These are phyloP conservation scores for Venturia carpophila DNA, from an alignment of 2,329 filamentous ascomycete species.

Conservation along the genomic window DNA sequence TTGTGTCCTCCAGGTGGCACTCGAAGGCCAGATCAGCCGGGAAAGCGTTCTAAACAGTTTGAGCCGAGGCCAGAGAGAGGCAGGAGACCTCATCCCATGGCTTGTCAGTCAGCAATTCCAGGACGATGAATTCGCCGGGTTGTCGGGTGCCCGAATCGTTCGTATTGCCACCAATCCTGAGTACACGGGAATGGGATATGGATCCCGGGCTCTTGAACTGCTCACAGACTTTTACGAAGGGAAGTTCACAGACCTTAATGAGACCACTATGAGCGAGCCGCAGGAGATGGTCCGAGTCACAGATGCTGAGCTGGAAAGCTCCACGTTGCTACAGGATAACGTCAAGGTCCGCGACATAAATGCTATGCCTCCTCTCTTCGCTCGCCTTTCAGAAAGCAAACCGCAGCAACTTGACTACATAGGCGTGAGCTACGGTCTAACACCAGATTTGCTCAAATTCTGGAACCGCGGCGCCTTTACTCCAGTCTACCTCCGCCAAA, in stretches of 20 bases:
- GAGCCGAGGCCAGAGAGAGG: slow-evolving; percentile 78
- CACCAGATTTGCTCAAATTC: slow-evolving; percentile 81
- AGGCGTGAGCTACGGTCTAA: slow-evolving; percentile 92
- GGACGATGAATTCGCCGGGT: slow-evolving; percentile 87
- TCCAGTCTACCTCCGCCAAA: slow-evolving; percentile 90
- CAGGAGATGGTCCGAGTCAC: slow-evolving; percentile 68
- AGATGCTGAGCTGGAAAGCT: slow-evolving; percentile 69
- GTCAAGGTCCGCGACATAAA: slow-evolving; percentile 84
- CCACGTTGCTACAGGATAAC: slow-evolving; percentile 74
- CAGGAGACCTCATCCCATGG: slow-evolving; percentile 95
- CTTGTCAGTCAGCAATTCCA: slow-evolving; percentile 97
- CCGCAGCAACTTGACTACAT: slow-evolving; percentile 81
- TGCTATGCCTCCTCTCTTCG: slow-evolving; percentile 88
- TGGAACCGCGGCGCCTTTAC: slow-evolving; percentile 86
- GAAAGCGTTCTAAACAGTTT: slow-evolving; percentile 87
- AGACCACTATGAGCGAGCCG: slow-evolving; percentile 51
- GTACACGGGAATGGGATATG: slow-evolving; percentile 88
- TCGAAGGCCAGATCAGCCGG: slow-evolving; percentile 91
- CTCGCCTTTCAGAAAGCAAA: slow-evolving; percentile 74
- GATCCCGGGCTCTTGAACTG: slow-evolving; percentile 77
- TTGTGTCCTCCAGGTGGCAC: slow-evolving; percentile 85
- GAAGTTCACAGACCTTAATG: slow-evolving; percentile 77
- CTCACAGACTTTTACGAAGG: slow-evolving; percentile 91
- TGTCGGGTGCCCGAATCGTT: slow-evolving; percentile 87
- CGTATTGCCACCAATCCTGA: slow-evolving; percentile 95